Conservation (phyloP, 352 stramenopile species). For the Globisporangium solare region DNA sequence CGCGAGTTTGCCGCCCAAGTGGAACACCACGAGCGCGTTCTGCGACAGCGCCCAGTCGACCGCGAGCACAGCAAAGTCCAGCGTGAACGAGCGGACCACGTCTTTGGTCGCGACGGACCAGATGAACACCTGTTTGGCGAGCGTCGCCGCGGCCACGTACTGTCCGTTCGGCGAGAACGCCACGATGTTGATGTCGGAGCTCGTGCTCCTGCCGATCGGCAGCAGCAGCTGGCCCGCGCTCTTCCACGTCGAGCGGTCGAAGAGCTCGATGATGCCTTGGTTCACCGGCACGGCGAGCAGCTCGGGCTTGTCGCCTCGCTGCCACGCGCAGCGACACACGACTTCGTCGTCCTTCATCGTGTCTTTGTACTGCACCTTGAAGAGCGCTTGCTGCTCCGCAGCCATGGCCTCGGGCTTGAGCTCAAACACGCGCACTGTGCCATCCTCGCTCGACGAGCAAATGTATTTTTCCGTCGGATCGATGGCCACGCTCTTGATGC, state of each 20-base stretch:
- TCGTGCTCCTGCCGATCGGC: slow-evolving; percentile 48
- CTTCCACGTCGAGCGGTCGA: slow-evolving; percentile 42
- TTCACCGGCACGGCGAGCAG: slow-evolving; percentile 62
- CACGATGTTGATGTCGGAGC: slow-evolving; percentile 61
- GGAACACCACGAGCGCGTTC: slow-evolving; percentile 54
- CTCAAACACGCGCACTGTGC: slow-evolving; percentile 63
- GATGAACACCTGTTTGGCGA: slow-evolving; percentile 70
- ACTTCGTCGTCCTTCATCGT: slow-evolving; percentile 55
- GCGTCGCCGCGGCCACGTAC: slow-evolving; percentile 62
- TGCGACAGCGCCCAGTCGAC: slow-evolving; percentile 55
- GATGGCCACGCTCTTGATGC: slow-evolving; percentile 70
- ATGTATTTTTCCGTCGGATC: slow-evolving; percentile 63
- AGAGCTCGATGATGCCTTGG: slow-evolving; percentile 67
- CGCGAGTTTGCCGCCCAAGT: slow-evolving; percentile 52
- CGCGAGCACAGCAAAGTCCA: slow-evolving; percentile 51
- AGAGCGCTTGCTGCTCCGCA: slow-evolving; percentile 37
- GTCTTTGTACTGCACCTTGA: slow-evolving; percentile 57
- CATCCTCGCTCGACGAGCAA: slow-evolving; percentile 62
- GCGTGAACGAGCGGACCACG: slow-evolving; percentile 48
- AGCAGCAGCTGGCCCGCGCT: slow-evolving; percentile 39
- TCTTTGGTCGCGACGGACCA: slow-evolving; percentile 51
- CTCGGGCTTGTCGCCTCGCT: slow-evolving; percentile 18
- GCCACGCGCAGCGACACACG: slow-evolving; percentile 60
- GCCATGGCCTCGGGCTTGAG: slow-evolving; percentile 33
- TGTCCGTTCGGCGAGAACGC: slow-evolving; percentile 78